Evolutionary conservation across 2,329 filamentous ascomycete genomes (phyloP).

Genomic region (Pezicula carpinea): DNA sequence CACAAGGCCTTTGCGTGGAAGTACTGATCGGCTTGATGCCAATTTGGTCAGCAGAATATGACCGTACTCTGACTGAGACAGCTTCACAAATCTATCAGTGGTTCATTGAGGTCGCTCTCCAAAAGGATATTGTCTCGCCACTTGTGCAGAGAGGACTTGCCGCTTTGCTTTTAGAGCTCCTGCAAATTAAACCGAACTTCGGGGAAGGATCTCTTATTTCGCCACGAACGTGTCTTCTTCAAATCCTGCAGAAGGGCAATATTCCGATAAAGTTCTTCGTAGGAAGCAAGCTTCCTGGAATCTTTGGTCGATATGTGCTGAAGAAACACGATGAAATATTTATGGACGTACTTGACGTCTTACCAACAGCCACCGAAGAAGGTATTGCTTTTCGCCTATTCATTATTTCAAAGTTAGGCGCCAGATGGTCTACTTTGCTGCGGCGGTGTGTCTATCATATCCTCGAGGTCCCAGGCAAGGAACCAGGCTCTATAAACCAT

Average conservation of each 20-base stretch:
- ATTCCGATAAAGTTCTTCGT: constrained; percentile 74
- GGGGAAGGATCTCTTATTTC: constrained; percentile 39
- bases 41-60: constrained; percentile 18
- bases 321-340: constrained; percentile 81
- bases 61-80: constrained; percentile 55
- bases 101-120: constrained; percentile 64
- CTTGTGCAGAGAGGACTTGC: constrained; percentile 64
- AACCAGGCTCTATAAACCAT: constrained; percentile 60
- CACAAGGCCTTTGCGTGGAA: constrained; percentile 62
- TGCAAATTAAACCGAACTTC: constrained; percentile 64
- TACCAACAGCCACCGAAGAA: constrained; percentile 74
- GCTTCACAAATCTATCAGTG: constrained; percentile 76
- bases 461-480: constrained; percentile 80
- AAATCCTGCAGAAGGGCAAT: constrained; percentile 61
- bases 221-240: constrained; percentile 67
- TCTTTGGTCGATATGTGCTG: constrained; percentile 81
- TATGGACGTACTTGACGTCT: constrained; percentile 71
- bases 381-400: constrained; percentile 82
- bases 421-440: constrained; percentile 79
- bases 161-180: constrained; percentile 63
- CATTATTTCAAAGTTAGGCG: constrained; percentile 71
- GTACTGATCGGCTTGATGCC: constrained; percentile 49
- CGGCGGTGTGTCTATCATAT: constrained; percentile 88
- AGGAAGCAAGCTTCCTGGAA: constrained; percentile 59
- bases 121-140: constrained; percentile 65